Base-by-base conservation (phyloP, 164 flowering plant genomes). In the Sedum album region DNA sequence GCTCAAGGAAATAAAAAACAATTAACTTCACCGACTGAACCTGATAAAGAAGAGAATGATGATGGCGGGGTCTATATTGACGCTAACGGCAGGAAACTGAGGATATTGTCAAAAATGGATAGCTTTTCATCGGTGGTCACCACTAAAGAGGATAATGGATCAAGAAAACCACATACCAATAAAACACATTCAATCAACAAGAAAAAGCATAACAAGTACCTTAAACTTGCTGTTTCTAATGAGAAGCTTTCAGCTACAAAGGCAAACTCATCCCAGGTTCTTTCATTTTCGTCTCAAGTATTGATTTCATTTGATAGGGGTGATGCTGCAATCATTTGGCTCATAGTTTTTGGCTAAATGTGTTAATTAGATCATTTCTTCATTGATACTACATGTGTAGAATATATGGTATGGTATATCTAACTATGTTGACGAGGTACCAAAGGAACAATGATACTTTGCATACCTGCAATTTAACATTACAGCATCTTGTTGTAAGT, bases 61-160 rank as follows among this genome's bases (percentile, higher is more conserved):
- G 82, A 78, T 66, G 85, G 79, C 23, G 81, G 86, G 61, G 97
- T 93, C 14, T 90, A 91, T 69, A 71, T 90, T 69, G 98, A 93
- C 78, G 80, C 90, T 41, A 85, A 68, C 78, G 98, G 98, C 66
- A 88, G 78, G 23, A 93, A 93, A 68, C 68, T 93, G 72, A 80
- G 91, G 42, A 89, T 90, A 65, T 73, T 90, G 60, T 93, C 98
- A 5, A 82, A 83, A 76, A 76, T 79, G 39, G 76, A 69, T 74
- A 79, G 79, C 70, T 68, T 55, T 7, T 63, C 72, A 51, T 71
- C 80, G 17, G 49, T 23, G 3, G 65, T 85, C 9, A 74, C 66
- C 41, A 71, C 65, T 0, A 74, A 67, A 13, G 84, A 75, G 70
- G 82, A 73, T 79, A 41, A 66, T 53, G 70, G 64, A 46, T 65